Percentiles rank a stretch among this genome's conserved stretches.
These are phyloP conservation scores for Aspergillus viridinutans DNA, from an alignment of 2,329 filamentous ascomycete genomes.

Conservation along the genomic window DNA sequence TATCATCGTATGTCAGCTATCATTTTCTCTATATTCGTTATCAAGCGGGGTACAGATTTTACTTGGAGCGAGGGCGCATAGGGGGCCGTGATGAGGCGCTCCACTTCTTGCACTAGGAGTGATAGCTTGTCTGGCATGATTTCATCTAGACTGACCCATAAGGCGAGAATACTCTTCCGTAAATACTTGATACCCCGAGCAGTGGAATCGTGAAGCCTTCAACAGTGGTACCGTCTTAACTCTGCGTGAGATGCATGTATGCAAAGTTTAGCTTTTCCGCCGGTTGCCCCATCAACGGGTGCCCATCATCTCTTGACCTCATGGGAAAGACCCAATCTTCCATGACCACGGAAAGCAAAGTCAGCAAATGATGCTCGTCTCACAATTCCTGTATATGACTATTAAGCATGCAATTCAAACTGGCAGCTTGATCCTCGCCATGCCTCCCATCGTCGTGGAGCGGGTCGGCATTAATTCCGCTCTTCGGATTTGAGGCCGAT, in stretches of 20 bases:
- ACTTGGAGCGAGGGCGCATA: constrained; percentile 52
- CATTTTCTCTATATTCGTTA: background rate
- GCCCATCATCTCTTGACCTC: background rate
- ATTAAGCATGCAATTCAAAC: too few species aligned
- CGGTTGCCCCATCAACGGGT: constrained; percentile 19
- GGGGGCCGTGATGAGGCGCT: constrained; percentile 45
- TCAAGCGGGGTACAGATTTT: constrained; percentile 16
- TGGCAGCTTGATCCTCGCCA: too few species aligned
- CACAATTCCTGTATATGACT: too few species aligned
- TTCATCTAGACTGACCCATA: background rate
- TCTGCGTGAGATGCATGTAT: constrained; percentile 1
- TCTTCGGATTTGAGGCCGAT: background rate
- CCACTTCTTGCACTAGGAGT: constrained; percentile 39
- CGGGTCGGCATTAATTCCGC: background rate
- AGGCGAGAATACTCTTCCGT: background rate
- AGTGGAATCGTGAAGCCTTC: background rate
- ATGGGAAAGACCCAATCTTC: background rate
- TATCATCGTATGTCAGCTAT: constrained; percentile 15
- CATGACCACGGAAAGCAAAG: background rate
- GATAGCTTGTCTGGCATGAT: constrained; percentile 23
- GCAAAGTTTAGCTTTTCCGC: constrained; percentile 5
- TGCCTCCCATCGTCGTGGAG: too few species aligned
- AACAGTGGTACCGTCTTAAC: background rate
- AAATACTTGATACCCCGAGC: background rate
- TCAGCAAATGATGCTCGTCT: too few species aligned